Base-by-base conservation (phyloP, 1,284 basidiomycete genomes). In the Ceratorhiza oryzae-sativae region DNA sequence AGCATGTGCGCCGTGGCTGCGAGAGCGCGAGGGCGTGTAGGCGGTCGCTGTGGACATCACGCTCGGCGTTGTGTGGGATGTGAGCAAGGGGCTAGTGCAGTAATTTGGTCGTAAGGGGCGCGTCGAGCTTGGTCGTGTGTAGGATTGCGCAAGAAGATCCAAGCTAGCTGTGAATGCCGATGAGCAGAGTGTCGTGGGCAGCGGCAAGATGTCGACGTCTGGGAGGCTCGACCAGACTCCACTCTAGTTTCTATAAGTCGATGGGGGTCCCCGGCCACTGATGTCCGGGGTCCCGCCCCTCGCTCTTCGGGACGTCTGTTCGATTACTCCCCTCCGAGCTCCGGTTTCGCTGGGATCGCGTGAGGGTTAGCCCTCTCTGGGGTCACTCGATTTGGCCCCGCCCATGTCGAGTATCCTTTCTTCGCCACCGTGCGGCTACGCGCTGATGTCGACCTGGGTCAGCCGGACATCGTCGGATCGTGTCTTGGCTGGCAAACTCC, bases 401-500 rank as follows among this genome's bases (percentile, higher is more conserved):
- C n/a, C n/a, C n/a, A n/a, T n/a, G n/a, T n/a, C n/a, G n/a, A n/a
- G n/a, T n/a, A n/a, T n/a, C n/a, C n/a, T n/a, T n/a, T n/a, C n/a
- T n/a, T n/a, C n/a, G n/a, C n/a, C n/a, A n/a, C n/a, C n/a, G n/a
- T n/a, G n/a, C n/a, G n/a, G n/a, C n/a, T n/a, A n/a, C n/a, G n/a
- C n/a, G n/a, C n/a, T n/a, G n/a, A n/a, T n/a, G n/a, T n/a, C n/a
- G n/a, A n/a, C n/a, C 42, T 45, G 9, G 20, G 12, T 9, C 49
- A 27, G 36, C 13, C 58, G 58, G 58, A 59, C 23, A 59, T 59
- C 58, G 9, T 59, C 58, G 58, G 58, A 59, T 59, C 58, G 58
- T 41, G 36, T 39, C 58, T n/a, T 42, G 30, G 41, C 5, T 13
- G 18, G 32, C 30, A 12, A n/a, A 27, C 58, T 42, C 58, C 20